Conservation (phyloP, 331 rosid species). For the Quercus tomentella region DNA sequence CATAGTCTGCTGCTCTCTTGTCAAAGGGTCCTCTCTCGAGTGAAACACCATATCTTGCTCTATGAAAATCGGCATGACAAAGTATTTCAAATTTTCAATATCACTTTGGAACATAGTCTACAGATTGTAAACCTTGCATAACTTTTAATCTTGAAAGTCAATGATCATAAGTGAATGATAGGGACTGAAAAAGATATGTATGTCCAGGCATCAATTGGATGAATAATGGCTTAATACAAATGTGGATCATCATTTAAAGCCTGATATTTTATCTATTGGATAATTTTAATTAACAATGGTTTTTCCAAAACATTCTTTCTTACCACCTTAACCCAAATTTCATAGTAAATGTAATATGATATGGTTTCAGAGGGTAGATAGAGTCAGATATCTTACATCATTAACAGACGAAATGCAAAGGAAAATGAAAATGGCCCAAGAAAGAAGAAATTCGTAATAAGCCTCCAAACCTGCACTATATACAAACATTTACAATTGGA, state of each 20-base stretch:
- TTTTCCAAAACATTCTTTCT: background rate
- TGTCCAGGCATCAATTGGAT: background rate
- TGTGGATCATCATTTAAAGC: background rate
- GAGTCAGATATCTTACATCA: constrained; percentile 39
- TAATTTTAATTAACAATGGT: background rate
- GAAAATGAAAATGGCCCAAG: constrained; percentile 62
- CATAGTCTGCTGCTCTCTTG: constrained; percentile 74
- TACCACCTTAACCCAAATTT: background rate
- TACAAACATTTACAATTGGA: too few relatives aligned
- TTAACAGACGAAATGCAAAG: constrained; percentile 46
- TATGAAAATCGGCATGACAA: constrained; percentile 10
- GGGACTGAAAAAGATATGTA: too few relatives aligned
- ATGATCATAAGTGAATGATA: too few relatives aligned
- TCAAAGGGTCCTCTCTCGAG: constrained; percentile 74
- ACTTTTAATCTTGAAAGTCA: too few relatives aligned
- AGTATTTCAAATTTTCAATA: background rate
- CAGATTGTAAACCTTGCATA: too few relatives aligned
- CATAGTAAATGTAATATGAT: background rate
- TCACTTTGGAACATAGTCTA: too few relatives aligned
- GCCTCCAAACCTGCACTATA: constrained; percentile 58
- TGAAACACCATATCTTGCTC: constrained; percentile 75
- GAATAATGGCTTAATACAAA: background rate
- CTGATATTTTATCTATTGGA: background rate
- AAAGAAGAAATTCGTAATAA: constrained; percentile 69
- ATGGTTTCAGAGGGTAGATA: background rate